Evolutionary conservation across 1,284 basidiomycete species (phyloP).

Genomic region (Rhodotorula sp.): DNA sequence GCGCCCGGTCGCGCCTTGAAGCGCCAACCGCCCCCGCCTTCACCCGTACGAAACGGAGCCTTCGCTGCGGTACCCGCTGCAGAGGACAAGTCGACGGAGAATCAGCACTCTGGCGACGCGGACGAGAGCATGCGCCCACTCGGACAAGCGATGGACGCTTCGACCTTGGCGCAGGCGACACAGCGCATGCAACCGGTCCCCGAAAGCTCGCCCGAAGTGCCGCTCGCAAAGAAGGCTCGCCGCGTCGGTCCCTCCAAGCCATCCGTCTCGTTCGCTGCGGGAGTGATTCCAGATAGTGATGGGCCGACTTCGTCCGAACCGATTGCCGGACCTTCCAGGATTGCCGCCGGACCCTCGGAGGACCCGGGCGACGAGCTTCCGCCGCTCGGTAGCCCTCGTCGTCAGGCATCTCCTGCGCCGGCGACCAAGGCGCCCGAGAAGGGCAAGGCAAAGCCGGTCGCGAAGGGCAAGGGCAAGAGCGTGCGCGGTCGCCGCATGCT

Average conservation of each 20-base stretch:
- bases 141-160: not conserved
- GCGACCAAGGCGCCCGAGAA: not conserved
- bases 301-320: conserved; percentile 1
- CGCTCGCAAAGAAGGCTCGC: not conserved
- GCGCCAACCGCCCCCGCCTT: not conserved
- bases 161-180: conserved; percentile 1
- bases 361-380: not conserved
- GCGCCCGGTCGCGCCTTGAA: conserved; percentile 1
- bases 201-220: conserved; percentile 11
- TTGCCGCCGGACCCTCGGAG: not conserved
- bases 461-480: conserved; percentile 19
- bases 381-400: not conserved
- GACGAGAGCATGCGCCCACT: not conserved
- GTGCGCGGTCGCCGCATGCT: not conserved
- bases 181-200: not conserved
- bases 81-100: not conserved
- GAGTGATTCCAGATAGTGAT: conserved; percentile 20
- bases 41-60: not conserved
- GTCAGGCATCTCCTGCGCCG: no score
- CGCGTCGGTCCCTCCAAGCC: no score
- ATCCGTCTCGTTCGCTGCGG: not conserved
- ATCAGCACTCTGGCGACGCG: not conserved
- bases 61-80: not conserved
- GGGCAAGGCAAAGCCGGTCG: not conserved
- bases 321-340: not conserved